A percentile compares a stretch with the other conserved stretches of the same genome.
Evolutionary conservation across 140 eudicot species (phyloP).

Genomic region (Senecio squalidus): DNA sequence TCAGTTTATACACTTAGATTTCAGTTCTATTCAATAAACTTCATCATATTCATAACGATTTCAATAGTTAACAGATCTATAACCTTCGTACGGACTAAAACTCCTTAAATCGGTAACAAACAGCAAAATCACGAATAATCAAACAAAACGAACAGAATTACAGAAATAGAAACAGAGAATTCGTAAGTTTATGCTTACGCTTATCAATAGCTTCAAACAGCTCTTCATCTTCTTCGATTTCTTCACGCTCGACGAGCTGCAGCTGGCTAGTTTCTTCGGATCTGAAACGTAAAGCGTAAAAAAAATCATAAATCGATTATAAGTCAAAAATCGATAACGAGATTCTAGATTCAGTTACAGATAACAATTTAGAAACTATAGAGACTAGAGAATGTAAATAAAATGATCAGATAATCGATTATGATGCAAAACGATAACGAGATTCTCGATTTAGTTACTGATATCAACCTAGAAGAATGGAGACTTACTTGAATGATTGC

Average conservation of each 20-base stretch:
- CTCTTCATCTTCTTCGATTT: conserved; percentile 86
- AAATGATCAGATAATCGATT: background rate
- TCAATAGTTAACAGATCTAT: background rate
- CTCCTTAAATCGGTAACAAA: background rate
- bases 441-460: background rate
- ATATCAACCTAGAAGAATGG: background rate
- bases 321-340: no score
- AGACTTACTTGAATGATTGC: conserved; percentile 45
- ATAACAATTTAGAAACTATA: no score
- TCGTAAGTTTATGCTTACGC: conserved; percentile 24
- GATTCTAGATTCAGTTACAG: no score
- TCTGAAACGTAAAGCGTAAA: no score
- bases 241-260: conserved; percentile 86
- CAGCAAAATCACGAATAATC: background rate
- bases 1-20: background rate
- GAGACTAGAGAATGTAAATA: conserved; percentile 10
- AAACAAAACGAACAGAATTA: background rate
- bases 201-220: conserved; percentile 85
- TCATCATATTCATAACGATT: background rate
- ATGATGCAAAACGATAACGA: background rate
- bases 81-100: background rate
- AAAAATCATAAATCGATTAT: no score
- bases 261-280: conserved; percentile 77
- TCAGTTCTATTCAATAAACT: background rate
- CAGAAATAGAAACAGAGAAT: background rate